phyloP scores from a whole-genome alignment of 306 rosid genomes.

The cucumber (Cucumis sativus) region DNA sequence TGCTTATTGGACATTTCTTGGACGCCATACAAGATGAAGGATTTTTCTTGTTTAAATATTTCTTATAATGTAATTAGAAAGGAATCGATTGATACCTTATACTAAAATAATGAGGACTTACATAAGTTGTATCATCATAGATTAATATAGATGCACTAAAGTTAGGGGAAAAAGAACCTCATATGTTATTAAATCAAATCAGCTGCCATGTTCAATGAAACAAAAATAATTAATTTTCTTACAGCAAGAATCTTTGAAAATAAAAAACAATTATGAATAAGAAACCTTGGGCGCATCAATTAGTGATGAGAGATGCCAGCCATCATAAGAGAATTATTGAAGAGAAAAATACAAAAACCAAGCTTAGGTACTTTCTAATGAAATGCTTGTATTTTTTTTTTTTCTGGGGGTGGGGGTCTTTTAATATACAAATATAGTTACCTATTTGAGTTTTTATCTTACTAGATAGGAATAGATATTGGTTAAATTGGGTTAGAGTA shows the following conservation, averaged over 20 bases:
- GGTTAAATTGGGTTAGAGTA: not conserved
- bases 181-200: too few species aligned
- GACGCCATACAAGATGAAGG: not conserved
- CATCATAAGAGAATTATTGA: not conserved
- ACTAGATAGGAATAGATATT: not conserved
- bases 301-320: not conserved
- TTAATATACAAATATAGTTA: not conserved
- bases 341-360: not conserved
- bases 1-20: not conserved
- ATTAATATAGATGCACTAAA: not conserved
- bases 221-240: not conserved
- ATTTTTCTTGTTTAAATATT: not conserved
- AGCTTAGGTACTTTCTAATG: not conserved
- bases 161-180: not conserved
- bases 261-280: not conserved
- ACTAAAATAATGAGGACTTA: not conserved
- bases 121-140: not conserved
- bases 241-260: constrained; percentile 1
- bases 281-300: constrained; percentile 5
- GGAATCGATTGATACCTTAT: not conserved
- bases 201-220: not conserved
- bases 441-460: not conserved
- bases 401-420: not conserved
- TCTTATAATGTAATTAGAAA: not conserved
- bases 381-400: not conserved